Percentiles rank a stretch among this genome's conserved stretches.
phyloP scores from a whole-genome alignment of 2,329 filamentous ascomycete genomes.

The Penicillium vulpinum region DNA sequence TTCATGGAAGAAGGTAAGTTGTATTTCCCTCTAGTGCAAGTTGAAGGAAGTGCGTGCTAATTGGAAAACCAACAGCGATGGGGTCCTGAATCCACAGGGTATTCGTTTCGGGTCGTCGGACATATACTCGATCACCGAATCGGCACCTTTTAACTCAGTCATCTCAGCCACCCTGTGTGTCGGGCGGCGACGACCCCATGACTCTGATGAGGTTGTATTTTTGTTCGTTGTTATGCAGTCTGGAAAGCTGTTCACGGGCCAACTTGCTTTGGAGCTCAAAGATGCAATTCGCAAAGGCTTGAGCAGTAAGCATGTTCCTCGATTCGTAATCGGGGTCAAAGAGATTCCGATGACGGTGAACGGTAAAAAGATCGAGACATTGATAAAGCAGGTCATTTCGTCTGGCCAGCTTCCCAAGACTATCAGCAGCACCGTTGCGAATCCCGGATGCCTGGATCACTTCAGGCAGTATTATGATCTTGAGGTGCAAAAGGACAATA shows the following conservation, averaged over 20 bases:
- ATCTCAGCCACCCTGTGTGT: slow-evolving; percentile 18
- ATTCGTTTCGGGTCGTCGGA: slow-evolving; percentile 51
- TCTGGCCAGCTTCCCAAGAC: slow-evolving; percentile 11
- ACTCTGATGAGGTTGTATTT: slow-evolving; percentile 15
- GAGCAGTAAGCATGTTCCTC: slow-evolving; percentile 20
- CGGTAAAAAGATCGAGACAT: slow-evolving; percentile 18
- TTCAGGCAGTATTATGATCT: slow-evolving; percentile 17
- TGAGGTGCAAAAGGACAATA: slow-evolving; percentile 5
- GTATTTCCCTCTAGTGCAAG: background rate
- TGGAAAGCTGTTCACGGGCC: slow-evolving; percentile 3
- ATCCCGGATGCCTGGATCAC: slow-evolving; percentile 11
- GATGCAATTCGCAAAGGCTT: slow-evolving; percentile 16
- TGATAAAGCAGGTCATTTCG: slow-evolving; percentile 14
- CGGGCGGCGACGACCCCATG: slow-evolving; percentile 11
- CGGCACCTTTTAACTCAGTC: slow-evolving; percentile 35
- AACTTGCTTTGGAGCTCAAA: slow-evolving; percentile 13
- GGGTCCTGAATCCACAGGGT: slow-evolving; percentile 50
- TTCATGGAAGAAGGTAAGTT: slow-evolving; percentile 44
- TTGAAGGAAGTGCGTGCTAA: background rate
- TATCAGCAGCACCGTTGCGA: slow-evolving; percentile 19
- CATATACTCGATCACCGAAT: slow-evolving; percentile 52
- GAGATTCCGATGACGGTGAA: slow-evolving; percentile 21
- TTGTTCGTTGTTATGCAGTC: slow-evolving; percentile 19
- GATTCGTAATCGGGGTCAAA: slow-evolving; percentile 16
- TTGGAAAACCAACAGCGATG: slow-evolving; percentile 35